Evolutionary conservation across 306 rosid genomes (phyloP).

Genomic region (Citrullus mucosospermus): DNA sequence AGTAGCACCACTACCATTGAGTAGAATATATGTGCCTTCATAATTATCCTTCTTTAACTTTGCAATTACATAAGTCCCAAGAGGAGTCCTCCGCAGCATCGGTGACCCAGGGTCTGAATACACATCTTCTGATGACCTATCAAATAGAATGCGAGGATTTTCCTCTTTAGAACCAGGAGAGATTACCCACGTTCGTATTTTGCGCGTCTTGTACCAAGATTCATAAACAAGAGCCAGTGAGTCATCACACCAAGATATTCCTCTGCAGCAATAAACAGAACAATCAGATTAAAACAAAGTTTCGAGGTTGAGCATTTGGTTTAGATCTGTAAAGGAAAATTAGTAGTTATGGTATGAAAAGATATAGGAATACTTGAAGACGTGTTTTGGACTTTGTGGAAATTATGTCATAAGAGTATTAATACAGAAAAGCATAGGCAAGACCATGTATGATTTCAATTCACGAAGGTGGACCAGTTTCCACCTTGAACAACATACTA

Average conservation of each 20-base stretch:
- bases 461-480: not conserved
- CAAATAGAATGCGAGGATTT: slow-evolving; percentile 68
- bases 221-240: slow-evolving; percentile 83
- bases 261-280: slow-evolving; percentile 40
- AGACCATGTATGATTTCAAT: not conserved
- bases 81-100: slow-evolving; percentile 77
- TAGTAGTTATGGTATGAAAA: not conserved
- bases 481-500: not conserved
- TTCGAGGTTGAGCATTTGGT: not conserved
- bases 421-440: not conserved
- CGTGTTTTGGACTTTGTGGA: not conserved
- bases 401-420: not conserved
- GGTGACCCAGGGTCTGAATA: slow-evolving; percentile 99
- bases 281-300: not conserved
- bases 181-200: slow-evolving; percentile 65
- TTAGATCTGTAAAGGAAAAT: not conserved
- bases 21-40: slow-evolving; percentile 48
- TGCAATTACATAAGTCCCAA: slow-evolving; percentile 76
- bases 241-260: slow-evolving; percentile 93
- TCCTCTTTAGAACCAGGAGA: slow-evolving; percentile 65
- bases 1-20: slow-evolving; percentile 89
- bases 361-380: not conserved
- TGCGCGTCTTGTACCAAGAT: slow-evolving; percentile 93
- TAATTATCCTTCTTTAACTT: slow-evolving; percentile 52
- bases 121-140: slow-evolving; percentile 95